Evolutionary conservation across 1,284 basidiomycete species (phyloP).

Genomic region (Tilletiopsis washingtonensis): DNA sequence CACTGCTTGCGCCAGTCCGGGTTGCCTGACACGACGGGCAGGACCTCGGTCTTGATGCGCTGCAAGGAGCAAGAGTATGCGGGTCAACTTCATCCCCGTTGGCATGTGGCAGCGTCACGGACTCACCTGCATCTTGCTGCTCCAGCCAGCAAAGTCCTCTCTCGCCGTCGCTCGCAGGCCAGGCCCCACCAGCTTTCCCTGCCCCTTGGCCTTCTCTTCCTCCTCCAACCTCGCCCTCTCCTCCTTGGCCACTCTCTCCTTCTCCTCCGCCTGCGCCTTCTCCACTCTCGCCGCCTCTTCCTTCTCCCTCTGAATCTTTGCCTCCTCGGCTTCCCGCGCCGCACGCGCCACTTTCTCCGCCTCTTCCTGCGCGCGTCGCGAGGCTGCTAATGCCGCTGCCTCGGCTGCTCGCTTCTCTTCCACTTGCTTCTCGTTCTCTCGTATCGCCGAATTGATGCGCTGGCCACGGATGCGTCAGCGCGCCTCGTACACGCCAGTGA

Average conservation of each 20-base stretch:
- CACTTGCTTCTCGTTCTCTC: slow-evolving; percentile 26
- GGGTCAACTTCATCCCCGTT: neutral
- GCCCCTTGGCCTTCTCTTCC: slow-evolving; percentile 14
- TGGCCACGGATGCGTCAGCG: neutral
- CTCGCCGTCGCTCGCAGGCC: slow-evolving; percentile 19
- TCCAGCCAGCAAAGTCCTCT: slow-evolving; percentile 28
- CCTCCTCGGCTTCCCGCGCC: slow-evolving; percentile 29
- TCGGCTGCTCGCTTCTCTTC: slow-evolving; percentile 19
- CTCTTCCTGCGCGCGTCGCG: slow-evolving; percentile 29
- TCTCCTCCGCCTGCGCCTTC: slow-evolving; percentile 15
- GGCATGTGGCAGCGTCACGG: neutral
- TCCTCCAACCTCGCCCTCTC: slow-evolving; percentile 7
- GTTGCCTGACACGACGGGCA: slow-evolving; percentile 65
- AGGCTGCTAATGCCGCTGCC: slow-evolving; percentile 29
- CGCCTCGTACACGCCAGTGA: neutral
- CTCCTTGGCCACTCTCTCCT: slow-evolving; percentile 14
- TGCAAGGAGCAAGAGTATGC: slow-evolving; percentile 39
- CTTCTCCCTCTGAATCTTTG: slow-evolving; percentile 31
- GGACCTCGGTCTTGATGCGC: slow-evolving; percentile 66
- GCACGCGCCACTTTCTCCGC: slow-evolving; percentile 27
- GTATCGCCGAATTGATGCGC: slow-evolving; percentile 36
- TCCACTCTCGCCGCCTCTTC: slow-evolving; percentile 12
- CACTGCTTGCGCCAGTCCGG: slow-evolving; percentile 52
- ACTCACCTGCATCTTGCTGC: slow-evolving; percentile 28
- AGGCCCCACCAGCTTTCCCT: slow-evolving; percentile 20